Conservation (phyloP, 2,329 filamentous ascomycete species). For the Colletotrichum endophyticum region DNA sequence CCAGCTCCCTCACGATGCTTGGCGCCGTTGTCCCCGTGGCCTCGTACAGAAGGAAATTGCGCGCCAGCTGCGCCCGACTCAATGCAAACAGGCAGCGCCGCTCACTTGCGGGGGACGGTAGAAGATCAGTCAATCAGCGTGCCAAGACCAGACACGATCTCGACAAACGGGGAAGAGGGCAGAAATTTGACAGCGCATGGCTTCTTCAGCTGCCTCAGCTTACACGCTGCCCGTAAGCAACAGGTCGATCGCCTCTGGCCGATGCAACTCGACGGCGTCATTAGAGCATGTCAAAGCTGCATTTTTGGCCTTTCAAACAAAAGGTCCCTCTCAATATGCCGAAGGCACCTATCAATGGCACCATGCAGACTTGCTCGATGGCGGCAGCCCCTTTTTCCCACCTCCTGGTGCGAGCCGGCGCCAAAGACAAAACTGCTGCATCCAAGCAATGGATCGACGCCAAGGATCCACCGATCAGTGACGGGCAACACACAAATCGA, state of each 20-base stretch:
- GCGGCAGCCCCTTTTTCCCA: neutral
- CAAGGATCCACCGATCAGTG: neutral
- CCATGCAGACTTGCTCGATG: neutral
- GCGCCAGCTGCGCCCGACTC: neutral
- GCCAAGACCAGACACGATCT: neutral
- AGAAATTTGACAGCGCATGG: neutral
- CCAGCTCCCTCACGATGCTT: constrained; percentile 4
- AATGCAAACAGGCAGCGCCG: neutral
- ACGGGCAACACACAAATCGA: neutral
- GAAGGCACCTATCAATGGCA: neutral
- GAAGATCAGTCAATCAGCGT: neutral
- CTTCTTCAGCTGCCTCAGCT: neutral
- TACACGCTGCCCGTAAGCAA: neutral
- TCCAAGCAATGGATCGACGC: constrained; percentile 10
- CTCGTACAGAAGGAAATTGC: constrained; percentile 17
- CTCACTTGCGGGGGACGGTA: neutral
- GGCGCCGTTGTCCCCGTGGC: constrained; percentile 1
- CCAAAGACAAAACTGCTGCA: neutral
- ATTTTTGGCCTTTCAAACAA: neutral
- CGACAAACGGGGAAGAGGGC: neutral
- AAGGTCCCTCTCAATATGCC: neutral
- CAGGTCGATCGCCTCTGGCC: neutral
- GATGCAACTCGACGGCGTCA: neutral
- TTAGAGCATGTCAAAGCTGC: neutral
- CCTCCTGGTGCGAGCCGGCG: neutral